These are phyloP conservation scores for Brasilioporus rufonigricans DNA, from an alignment of 768 basidiomycete species.

Conservation along the genomic window DNA sequence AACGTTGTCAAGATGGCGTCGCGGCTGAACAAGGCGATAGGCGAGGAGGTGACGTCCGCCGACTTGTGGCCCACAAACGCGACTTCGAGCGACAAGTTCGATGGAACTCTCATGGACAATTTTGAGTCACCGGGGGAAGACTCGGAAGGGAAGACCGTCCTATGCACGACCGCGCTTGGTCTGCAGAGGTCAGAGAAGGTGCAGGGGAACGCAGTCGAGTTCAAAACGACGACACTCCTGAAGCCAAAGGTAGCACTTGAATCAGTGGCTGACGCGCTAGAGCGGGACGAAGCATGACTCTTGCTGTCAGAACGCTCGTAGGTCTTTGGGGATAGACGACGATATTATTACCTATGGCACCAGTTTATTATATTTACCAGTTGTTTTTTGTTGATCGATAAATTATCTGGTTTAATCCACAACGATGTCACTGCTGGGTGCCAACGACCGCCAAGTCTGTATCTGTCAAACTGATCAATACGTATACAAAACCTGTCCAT, in stretches of 20 bases:
- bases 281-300: constrained; percentile 25
- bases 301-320: not conserved
- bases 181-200: constrained; percentile 39
- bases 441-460: too few relatives aligned
- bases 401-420: constrained; percentile 19
- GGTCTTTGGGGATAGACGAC: not conserved
- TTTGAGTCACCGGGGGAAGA: constrained; percentile 28
- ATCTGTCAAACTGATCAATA: too few relatives aligned
- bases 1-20: constrained; percentile 34
- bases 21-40: constrained; percentile 45
- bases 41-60: constrained; percentile 55
- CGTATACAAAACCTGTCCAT: not conserved
- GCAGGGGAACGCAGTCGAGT: constrained; percentile 42
- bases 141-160: constrained; percentile 28
- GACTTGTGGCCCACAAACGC: constrained; percentile 54
- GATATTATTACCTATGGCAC: constrained; percentile 8
- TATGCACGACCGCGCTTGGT: constrained; percentile 61
- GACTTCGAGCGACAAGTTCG: constrained; percentile 41
- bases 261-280: constrained; percentile 28
- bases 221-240: constrained; percentile 47
- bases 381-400: constrained; percentile 16
- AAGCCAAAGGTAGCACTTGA: constrained; percentile 56
- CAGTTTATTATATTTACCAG: constrained; percentile 30
- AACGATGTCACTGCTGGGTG: constrained; percentile 1
- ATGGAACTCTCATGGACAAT: constrained; percentile 45